phyloP scores from a whole-genome alignment of 768 basidiomycete genomes.

The Dentipellis sp. region DNA sequence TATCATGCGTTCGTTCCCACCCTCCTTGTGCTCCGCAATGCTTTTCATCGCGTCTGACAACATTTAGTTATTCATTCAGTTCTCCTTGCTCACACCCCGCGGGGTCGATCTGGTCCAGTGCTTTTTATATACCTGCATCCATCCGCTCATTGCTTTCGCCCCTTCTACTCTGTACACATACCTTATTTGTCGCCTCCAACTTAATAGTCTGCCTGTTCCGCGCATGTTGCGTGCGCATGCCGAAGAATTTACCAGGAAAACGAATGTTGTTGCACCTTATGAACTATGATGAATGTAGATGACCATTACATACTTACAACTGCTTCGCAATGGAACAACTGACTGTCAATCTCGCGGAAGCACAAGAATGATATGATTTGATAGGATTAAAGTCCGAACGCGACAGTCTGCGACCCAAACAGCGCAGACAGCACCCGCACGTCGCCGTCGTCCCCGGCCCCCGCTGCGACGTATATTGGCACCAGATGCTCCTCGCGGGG shows the following conservation, averaged over 20 bases:
- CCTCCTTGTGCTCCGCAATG: no score
- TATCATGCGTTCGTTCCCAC: no score
- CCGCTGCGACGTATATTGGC: constrained; percentile 69
- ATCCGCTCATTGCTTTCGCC: neutral
- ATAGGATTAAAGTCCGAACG: constrained; percentile 41
- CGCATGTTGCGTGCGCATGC: no score
- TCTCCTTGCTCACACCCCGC: neutral
- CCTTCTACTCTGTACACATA: no score
- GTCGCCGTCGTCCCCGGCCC: constrained; percentile 53
- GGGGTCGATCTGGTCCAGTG: neutral
- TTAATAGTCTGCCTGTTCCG: no score
- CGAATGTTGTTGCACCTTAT: no score
- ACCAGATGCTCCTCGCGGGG: constrained; percentile 78
- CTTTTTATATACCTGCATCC: neutral
- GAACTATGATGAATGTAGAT: no score
- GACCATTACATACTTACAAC: no score
- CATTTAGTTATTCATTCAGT: neutral
- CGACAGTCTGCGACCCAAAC: constrained; percentile 56
- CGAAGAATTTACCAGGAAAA: no score
- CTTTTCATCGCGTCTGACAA: no score
- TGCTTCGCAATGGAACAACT: no score
- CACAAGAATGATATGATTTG: neutral
- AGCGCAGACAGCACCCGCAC: constrained; percentile 39
- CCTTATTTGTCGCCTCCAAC: no score
- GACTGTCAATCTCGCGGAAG: neutral